Percentiles rank a stretch among this genome's conserved stretches.
Conservation (phyloP, 257 asterid species). For the Lycium ferocissimum region DNA sequence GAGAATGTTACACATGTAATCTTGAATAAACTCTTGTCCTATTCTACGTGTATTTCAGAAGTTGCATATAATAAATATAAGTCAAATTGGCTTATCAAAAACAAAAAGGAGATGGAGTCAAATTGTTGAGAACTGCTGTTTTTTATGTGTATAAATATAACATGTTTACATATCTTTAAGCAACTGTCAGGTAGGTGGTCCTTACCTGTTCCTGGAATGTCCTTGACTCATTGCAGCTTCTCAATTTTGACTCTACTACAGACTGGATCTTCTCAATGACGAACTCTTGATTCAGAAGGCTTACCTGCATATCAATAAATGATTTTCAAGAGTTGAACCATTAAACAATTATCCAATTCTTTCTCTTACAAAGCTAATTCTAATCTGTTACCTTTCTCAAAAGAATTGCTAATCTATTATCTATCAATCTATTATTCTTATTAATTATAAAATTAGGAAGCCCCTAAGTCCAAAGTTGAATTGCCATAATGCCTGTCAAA, state of each 20-base stretch:
- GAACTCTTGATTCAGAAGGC: conserved; percentile 92
- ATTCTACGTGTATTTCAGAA: no score
- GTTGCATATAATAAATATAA: neutral
- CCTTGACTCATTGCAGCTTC: conserved; percentile 86
- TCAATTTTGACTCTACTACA: conserved; percentile 71
- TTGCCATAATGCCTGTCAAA: neutral
- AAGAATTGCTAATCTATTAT: neutral
- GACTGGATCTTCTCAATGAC: conserved; percentile 86
- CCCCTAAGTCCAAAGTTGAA: conserved; percentile 8
- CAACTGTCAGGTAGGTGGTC: conserved; percentile 4
- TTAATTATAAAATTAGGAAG: neutral
- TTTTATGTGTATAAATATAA: neutral
- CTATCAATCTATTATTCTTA: neutral
- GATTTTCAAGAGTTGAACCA: conserved; percentile 24
- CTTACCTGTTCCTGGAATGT: conserved; percentile 92
- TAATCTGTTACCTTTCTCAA: neutral
- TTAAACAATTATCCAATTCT: neutral
- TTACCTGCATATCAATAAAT: conserved; percentile 62
- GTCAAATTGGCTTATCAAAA: neutral
- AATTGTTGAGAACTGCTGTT: neutral
- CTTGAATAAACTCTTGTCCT: no score
- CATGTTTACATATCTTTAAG: neutral
- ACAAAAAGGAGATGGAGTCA: neutral
- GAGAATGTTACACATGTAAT: neutral
- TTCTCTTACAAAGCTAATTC: conserved; percentile 10